Percentiles rank a stretch among this genome's conserved stretches.
Evolutionary conservation across 257 asterid species (phyloP).

Genomic region (Paulownia fortunei): DNA sequence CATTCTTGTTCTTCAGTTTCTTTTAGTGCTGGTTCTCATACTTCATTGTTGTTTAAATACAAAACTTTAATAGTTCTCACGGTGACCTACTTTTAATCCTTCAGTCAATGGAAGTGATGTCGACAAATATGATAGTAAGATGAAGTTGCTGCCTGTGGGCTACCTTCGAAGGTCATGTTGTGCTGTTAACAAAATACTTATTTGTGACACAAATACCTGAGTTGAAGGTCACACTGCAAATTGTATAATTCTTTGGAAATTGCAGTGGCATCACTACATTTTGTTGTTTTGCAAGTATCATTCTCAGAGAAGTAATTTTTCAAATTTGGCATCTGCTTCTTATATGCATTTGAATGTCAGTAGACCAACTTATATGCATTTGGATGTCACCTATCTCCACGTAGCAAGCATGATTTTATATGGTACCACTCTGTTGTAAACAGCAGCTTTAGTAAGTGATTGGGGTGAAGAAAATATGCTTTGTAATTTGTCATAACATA

Average conservation of each 20-base stretch:
- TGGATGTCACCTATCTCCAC: too few species aligned
- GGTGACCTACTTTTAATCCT: conserved; percentile 14
- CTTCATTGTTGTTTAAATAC: neutral
- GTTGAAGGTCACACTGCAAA: neutral
- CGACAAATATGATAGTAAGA: conserved; percentile 38
- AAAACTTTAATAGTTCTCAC: neutral
- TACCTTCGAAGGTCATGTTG: conserved; percentile 59
- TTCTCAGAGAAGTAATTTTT: too few species aligned
- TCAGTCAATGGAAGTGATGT: conserved; percentile 52
- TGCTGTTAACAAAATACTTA: conserved; percentile 46
- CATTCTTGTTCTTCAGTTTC: neutral
- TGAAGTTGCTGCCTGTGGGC: conserved; percentile 69
- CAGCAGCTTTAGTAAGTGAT: too few species aligned
- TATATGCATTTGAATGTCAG: too few species aligned
- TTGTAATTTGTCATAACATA: too few species aligned
- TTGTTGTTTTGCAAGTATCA: neutral
- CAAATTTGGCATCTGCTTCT: too few species aligned
- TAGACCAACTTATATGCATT: too few species aligned
- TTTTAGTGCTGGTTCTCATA: neutral
- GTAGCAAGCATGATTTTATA: too few species aligned
- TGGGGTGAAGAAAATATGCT: too few species aligned
- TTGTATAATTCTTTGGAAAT: neutral
- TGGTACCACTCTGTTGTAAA: too few species aligned
- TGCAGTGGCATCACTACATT: neutral
- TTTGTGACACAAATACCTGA: neutral